phyloP scores from a whole-genome alignment of 148 eudicot species.

The Spergularia marina region DNA sequence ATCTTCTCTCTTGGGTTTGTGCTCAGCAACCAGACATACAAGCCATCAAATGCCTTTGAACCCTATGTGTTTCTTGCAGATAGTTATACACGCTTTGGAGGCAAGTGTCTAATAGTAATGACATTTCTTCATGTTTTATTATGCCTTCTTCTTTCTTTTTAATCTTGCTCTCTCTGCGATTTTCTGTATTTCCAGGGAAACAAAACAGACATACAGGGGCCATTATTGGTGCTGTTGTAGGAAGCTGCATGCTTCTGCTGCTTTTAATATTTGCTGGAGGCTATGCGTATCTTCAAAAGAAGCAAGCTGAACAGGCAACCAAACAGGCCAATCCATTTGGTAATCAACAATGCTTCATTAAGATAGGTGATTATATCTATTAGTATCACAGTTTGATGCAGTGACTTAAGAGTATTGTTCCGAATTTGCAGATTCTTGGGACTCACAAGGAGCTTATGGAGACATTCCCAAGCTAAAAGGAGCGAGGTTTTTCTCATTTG shows the following conservation, averaged over 20 bases:
- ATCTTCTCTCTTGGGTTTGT: slow-evolving; percentile 44
- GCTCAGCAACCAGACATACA: slow-evolving; percentile 59
- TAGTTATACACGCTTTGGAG: slow-evolving; percentile 38
- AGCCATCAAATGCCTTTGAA: slow-evolving; percentile 48
- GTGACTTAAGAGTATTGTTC: slow-evolving; percentile 2
- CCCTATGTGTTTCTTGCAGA: slow-evolving; percentile 56
- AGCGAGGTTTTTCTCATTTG: slow-evolving; percentile 60
- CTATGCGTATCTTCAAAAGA: slow-evolving; percentile 52
- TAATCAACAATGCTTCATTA: slow-evolving; percentile 23
- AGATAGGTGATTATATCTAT: background rate
- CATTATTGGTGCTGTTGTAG: slow-evolving; percentile 43
- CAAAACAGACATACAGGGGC: slow-evolving; percentile 34
- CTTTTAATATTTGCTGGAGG: slow-evolving; percentile 42
- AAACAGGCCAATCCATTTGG: slow-evolving; percentile 56
- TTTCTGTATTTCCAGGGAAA: slow-evolving; percentile 22
- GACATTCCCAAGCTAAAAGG: slow-evolving; percentile 72
- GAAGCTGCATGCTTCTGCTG: slow-evolving; percentile 36
- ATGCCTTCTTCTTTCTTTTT: background rate
- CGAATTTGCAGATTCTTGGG: slow-evolving; percentile 65
- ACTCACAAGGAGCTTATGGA: slow-evolving; percentile 45
- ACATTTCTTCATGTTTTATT: background rate
- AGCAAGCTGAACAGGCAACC: slow-evolving; percentile 44
- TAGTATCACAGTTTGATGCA: background rate
- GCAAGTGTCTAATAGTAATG: slow-evolving; percentile 22
- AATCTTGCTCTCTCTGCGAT: background rate